Conservation (phyloP, 108 stramenopile genomes). For the Fistulifera pelliculosa region DNA sequence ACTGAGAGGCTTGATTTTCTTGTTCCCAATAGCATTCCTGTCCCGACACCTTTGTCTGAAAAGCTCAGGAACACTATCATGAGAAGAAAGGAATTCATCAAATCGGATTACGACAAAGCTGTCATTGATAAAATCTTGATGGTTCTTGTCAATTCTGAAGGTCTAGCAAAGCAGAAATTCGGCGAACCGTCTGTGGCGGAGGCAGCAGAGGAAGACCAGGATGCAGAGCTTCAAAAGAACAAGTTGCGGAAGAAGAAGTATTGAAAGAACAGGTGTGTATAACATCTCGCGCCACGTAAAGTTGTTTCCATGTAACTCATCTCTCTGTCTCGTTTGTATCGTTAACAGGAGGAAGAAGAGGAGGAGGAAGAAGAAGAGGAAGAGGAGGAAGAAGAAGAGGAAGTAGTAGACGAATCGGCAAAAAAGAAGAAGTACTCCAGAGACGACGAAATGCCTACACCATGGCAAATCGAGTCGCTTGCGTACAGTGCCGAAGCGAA, state of each 20-base stretch:
- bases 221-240: slow-evolving; percentile 88
- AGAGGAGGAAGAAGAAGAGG: slow-evolving; percentile 89
- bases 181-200: slow-evolving; percentile 49
- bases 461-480: slow-evolving; percentile 84
- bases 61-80: slow-evolving; percentile 72
- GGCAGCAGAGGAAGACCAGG: slow-evolving; percentile 77
- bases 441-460: slow-evolving; percentile 90
- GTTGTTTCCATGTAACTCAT: slow-evolving; percentile 1
- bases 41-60: slow-evolving; percentile 79
- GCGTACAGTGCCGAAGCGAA: slow-evolving; percentile 24
- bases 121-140: slow-evolving; percentile 89
- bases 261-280: slow-evolving; percentile 86
- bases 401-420: slow-evolving; percentile 84
- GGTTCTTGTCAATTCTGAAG: slow-evolving; percentile 89
- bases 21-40: slow-evolving; percentile 91
- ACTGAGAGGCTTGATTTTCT: slow-evolving; percentile 93
- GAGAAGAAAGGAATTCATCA: slow-evolving; percentile 68
- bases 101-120: slow-evolving; percentile 79
- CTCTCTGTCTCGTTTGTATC: slow-evolving; percentile 1
- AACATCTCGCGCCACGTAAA: slow-evolving; percentile 12
- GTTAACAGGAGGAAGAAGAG: slow-evolving; percentile 78
- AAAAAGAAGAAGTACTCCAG: slow-evolving; percentile 94
- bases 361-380: slow-evolving; percentile 93
- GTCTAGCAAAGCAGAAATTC: slow-evolving; percentile 42
- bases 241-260: slow-evolving; percentile 95